Base-by-base conservation (phyloP, 768 basidiomycete species). In the Calocera cornea region DNA sequence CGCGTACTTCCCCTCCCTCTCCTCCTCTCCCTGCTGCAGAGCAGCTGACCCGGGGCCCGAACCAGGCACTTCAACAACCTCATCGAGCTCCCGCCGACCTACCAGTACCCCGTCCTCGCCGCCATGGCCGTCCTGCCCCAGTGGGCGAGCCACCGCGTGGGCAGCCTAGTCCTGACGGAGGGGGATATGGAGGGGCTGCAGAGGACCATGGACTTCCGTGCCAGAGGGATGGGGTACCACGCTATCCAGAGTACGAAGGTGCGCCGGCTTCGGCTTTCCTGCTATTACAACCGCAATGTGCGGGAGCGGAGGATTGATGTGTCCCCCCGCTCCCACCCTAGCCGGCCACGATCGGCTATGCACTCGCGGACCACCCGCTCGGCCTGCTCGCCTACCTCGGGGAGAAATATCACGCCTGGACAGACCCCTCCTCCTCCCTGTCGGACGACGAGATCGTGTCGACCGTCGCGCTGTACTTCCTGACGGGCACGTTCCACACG, bases 301-400 rank as follows among this genome's bases (percentile, higher is more conserved):
- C 14, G 31, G 54, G 14, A 38, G 36, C 5, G 14, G 36, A 5
- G 5, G 36, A 38, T 38, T 38, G 36, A 14, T 38, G 36, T 38
- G 36, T n/a, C n/a, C n/a, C n/a, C n/a, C n/a, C n/a, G n/a, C n/a
- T n/a, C n/a, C n/a, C n/a, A n/a, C n/a, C n/a, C n/a, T n/a, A 74
- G 67, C 73, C 73, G 31, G 68, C 70, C 24, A 71, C 74, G 34
- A 70, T 75, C 34, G 74, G 75, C 19, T 70, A 72, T 34, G 74
- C 73, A 8, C 65, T 75, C 27, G 65, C 68, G 49, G 74, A 74
- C 67, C 73, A 70, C 38, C 75, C 75, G 0, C 64, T 75, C n/a
- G 74, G 72, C 17, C 67, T 71, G 22, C 71, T 75, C 2, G 67
- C 73, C 19, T 75, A 70, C 70, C 70, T 76, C 0, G 74, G 73